Evolutionary conservation across 2,329 filamentous ascomycete species (phyloP).

Genomic region (Fusarium piperis): DNA sequence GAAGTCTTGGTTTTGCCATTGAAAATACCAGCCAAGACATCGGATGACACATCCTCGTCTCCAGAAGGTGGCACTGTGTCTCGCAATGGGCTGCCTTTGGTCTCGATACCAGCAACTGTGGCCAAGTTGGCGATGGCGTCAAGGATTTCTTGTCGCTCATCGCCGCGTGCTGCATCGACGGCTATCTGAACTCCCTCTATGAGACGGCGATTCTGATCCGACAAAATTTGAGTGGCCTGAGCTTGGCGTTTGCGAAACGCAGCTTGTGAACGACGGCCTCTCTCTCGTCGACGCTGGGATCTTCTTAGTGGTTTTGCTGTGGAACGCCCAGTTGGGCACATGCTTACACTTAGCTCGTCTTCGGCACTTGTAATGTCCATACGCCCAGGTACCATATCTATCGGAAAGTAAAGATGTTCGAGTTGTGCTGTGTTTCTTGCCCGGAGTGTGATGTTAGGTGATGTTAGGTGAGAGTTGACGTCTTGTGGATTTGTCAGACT

Average conservation of each 20-base stretch:
- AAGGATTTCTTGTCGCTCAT: constrained; percentile 13
- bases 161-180: not conserved
- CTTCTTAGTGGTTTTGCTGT: not conserved
- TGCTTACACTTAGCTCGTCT: constrained; percentile 4
- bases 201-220: constrained; percentile 30
- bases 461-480: not conserved
- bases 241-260: constrained; percentile 45
- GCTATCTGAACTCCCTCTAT: constrained; percentile 5
- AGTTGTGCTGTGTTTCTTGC: not conserved
- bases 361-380: not conserved
- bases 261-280: constrained; percentile 44
- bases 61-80: too few species aligned
- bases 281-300: constrained; percentile 40
- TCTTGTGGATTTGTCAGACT: constrained; percentile 1
- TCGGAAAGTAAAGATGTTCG: not conserved
- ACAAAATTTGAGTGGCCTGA: constrained; percentile 25
- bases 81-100: not conserved
- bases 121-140: constrained; percentile 10
- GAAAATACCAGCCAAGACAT: not conserved
- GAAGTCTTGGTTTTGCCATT: not conserved
- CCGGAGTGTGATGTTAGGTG: not conserved
- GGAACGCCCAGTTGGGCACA: not conserved
- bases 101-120: constrained; percentile 5
- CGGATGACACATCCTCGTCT: not conserved
- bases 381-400: not conserved